Percentiles rank a stretch among this genome's conserved stretches.
phyloP scores from a whole-genome alignment of 2,329 filamentous ascomycete species.

The Penicillium sp. region DNA sequence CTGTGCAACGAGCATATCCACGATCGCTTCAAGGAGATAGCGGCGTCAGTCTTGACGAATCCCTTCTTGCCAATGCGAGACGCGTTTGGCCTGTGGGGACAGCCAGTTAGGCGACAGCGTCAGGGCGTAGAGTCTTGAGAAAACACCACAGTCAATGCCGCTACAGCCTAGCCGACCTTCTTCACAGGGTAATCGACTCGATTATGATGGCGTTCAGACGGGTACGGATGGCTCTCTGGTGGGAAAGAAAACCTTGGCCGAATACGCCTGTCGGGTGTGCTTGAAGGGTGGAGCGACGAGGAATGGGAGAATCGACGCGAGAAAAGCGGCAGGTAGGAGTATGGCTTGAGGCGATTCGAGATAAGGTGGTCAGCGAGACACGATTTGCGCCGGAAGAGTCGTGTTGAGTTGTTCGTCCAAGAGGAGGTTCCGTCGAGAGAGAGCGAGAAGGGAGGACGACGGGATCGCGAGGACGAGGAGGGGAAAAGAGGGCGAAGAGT shows the following conservation, averaged over 20 bases:
- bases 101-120: slow-evolving; percentile 4
- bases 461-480: slow-evolving; percentile 25
- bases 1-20: slow-evolving; percentile 32
- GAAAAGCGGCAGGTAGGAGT: background rate
- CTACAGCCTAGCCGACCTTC: background rate
- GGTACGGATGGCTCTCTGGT: slow-evolving; percentile 9
- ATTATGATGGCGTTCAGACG: slow-evolving; percentile 8
- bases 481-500: slow-evolving; percentile 14
- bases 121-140: background rate
- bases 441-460: slow-evolving; percentile 27
- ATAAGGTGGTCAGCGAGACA: slow-evolving; percentile 8
- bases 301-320: slow-evolving; percentile 15
- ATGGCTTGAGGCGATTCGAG: slow-evolving; percentile 24
- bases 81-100: slow-evolving; percentile 21
- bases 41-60: slow-evolving; percentile 13
- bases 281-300: slow-evolving; percentile 24
- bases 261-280: slow-evolving; percentile 28
- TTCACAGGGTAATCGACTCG: background rate
- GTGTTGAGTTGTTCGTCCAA: background rate
- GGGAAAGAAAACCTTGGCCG: slow-evolving; percentile 23
- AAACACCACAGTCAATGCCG: background rate
- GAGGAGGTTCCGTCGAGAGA: slow-evolving; percentile 20
- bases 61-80: slow-evolving; percentile 20
- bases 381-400: slow-evolving; percentile 22
- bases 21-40: slow-evolving; percentile 15